Conservation (phyloP, 2,329 filamentous ascomycete genomes). For the Ophiocordyceps camponoti-saundersi region DNA sequence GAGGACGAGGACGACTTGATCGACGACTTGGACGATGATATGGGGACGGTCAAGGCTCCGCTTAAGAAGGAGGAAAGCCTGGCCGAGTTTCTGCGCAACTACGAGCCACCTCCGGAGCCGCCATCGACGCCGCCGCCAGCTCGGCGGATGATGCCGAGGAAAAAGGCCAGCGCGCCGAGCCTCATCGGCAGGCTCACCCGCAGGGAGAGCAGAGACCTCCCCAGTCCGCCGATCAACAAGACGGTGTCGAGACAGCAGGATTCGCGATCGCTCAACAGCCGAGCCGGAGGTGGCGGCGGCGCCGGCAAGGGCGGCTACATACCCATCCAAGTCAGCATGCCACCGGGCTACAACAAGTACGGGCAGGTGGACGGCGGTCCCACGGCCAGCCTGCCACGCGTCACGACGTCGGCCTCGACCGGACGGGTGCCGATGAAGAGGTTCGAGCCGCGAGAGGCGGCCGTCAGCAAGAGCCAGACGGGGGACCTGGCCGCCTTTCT, state of each 20-base stretch:
- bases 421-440: constrained; percentile 35
- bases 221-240: constrained; percentile 10
- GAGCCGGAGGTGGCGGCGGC: constrained; percentile 13
- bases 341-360: constrained; percentile 26
- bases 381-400: constrained; percentile 5
- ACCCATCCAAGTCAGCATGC: constrained; percentile 35
- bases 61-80: constrained; percentile 46
- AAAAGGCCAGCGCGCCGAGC: constrained; percentile 46
- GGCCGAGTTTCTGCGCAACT: constrained; percentile 56
- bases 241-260: constrained; percentile 7
- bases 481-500: constrained; percentile 60
- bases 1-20: constrained; percentile 34
- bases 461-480: constrained; percentile 34
- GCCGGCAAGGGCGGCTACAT: constrained; percentile 24
- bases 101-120: constrained; percentile 43
- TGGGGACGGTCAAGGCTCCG: constrained; percentile 19
- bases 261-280: constrained; percentile 21
- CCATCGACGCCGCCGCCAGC: constrained; percentile 11
- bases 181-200: constrained; percentile 41
- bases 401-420: constrained; percentile 11
- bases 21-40: constrained; percentile 26
- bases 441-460: constrained; percentile 38
- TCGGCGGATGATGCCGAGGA: constrained; percentile 27
- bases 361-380: constrained; percentile 9
- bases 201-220: constrained; percentile 10